These are phyloP conservation scores for Russula emetica DNA, from an alignment of 768 basidiomycete genomes.

Conservation along the genomic window DNA sequence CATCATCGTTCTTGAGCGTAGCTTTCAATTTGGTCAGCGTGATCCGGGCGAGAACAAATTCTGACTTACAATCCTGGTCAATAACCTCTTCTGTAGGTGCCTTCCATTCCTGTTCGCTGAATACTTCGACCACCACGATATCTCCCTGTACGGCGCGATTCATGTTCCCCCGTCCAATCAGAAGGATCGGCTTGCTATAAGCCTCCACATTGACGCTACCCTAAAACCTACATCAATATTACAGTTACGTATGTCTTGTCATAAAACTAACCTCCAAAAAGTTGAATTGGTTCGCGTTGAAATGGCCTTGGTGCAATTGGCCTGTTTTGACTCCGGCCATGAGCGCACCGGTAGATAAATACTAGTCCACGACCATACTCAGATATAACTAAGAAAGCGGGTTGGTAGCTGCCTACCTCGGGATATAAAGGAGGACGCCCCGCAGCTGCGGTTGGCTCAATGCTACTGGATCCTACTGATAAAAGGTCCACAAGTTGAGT, in stretches of 20 bases:
- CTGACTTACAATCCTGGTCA: slow-evolving; percentile 75
- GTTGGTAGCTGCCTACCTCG: slow-evolving; percentile 47
- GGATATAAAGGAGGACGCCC: slow-evolving; percentile 59
- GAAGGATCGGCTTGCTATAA: slow-evolving; percentile 72
- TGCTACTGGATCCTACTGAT: slow-evolving; percentile 59
- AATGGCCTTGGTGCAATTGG: slow-evolving; percentile 85
- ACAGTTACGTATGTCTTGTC: not conserved
- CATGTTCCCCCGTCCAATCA: slow-evolving; percentile 89
- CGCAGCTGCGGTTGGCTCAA: slow-evolving; percentile 58
- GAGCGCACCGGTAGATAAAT: slow-evolving; percentile 67
- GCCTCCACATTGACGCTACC: slow-evolving; percentile 75
- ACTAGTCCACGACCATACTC: slow-evolving; percentile 43
- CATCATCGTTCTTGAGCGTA: slow-evolving; percentile 82
- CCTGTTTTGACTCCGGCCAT: slow-evolving; percentile 82
- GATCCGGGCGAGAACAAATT: not conserved
- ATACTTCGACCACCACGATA: slow-evolving; percentile 84
- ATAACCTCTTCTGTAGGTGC: slow-evolving; percentile 88
- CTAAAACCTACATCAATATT: slow-evolving; percentile 35
- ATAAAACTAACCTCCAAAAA: slow-evolving; percentile 76
- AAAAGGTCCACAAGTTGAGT: slow-evolving; percentile 76
- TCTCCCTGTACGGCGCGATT: slow-evolving; percentile 95
- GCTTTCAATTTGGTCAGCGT: slow-evolving; percentile 40
- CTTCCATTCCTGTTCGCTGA: slow-evolving; percentile 87
- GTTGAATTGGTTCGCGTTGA: slow-evolving; percentile 93
- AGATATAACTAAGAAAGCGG: not conserved